Base-by-base conservation (phyloP, 371 early-diverging fungal genomes). In the Mortierella sp. region DNA sequence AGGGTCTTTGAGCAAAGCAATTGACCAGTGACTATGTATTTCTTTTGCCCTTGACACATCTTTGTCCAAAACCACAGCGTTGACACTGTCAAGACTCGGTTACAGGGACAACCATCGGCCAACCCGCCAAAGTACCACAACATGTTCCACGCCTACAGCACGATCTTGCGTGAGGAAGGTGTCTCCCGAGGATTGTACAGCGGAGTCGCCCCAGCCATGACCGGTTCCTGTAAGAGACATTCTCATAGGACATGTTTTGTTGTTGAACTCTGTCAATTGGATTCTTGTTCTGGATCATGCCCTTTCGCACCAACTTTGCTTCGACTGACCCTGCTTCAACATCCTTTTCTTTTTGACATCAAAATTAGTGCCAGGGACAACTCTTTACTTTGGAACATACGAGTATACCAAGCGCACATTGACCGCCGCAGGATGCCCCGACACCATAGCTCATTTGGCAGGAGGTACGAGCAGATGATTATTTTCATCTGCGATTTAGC, bases 31-130 rank as follows among this genome's bases (percentile, higher is more conserved):
- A n/a, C n/a, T n/a, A n/a, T n/a, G n/a, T n/a, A n/a, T n/a, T n/a
- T n/a, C n/a, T n/a, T n/a, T n/a, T n/a, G n/a, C 29, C 0, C 24
- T 8, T 14, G 66, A 47, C 39, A 29, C 1, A 19, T 44, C 29
- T 31, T 24, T 41, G 45, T 65, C 26, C 64, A 40, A n/a, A n/a
- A 8, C 40, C 41, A 19, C 29, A 91, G 91, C 71, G 90, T 92
- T 31, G 95, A 95, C 84, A 94, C 94, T 9, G 93, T 95, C 66
- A 95, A 95, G 79, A 95, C 95, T 22, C 88, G 94, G 43, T 77
- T 95, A 70, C 93, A 92, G 75, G 92, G 93, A 31, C 91, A 92
- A 76, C 91, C 91, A 7, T 47, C 79, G 2, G 74, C 70, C 55
- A 86, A 89, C 66, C 86, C 90, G 19, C 85, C 86, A 43, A 91